phyloP scores from a whole-genome alignment of 2,329 filamentous ascomycete genomes.

The Xylariaceae sp. region DNA sequence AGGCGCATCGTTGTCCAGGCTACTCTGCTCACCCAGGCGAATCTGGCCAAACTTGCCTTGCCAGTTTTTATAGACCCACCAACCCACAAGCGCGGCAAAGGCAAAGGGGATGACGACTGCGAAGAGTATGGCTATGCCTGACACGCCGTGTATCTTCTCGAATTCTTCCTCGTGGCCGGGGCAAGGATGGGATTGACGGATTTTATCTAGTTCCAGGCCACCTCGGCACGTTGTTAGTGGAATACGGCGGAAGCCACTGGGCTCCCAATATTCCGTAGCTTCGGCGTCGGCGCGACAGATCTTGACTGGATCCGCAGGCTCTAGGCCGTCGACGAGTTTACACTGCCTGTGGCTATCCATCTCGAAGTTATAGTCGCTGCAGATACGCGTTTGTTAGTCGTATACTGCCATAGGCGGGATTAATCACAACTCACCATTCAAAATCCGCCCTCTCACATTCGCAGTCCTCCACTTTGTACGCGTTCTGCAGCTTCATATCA shows the following conservation, averaged over 20 bases:
- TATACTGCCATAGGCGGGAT: no score
- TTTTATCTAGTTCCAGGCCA: slow-evolving; percentile 71
- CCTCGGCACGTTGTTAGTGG: slow-evolving; percentile 83
- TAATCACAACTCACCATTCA: slow-evolving; percentile 67
- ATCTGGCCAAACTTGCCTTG: slow-evolving; percentile 89
- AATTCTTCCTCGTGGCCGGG: slow-evolving; percentile 80
- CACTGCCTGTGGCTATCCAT: slow-evolving; percentile 74
- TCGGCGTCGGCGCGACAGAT: slow-evolving; percentile 61
- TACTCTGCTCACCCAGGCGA: slow-evolving; percentile 69
- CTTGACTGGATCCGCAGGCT: slow-evolving; percentile 49
- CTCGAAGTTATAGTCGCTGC: slow-evolving; percentile 90
- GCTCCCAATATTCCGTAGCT: slow-evolving; percentile 73
- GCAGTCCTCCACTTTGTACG: slow-evolving; percentile 76
- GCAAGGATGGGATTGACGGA: slow-evolving; percentile 59
- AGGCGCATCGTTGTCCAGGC: slow-evolving; percentile 66
- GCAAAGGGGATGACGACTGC: slow-evolving; percentile 73
- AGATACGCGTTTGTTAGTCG: slow-evolving; percentile 23
- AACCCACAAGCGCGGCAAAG: slow-evolving; percentile 69
- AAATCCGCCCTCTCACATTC: slow-evolving; percentile 80
- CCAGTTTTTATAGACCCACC: slow-evolving; percentile 83
- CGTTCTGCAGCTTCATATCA: slow-evolving; percentile 63
- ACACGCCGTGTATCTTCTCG: slow-evolving; percentile 63
- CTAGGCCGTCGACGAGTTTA: slow-evolving; percentile 67
- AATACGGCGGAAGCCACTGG: slow-evolving; percentile 84
- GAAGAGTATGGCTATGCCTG: slow-evolving; percentile 76